Conservation (phyloP, 2,329 filamentous ascomycete species). For the Proliferodiscus dingleyae region DNA sequence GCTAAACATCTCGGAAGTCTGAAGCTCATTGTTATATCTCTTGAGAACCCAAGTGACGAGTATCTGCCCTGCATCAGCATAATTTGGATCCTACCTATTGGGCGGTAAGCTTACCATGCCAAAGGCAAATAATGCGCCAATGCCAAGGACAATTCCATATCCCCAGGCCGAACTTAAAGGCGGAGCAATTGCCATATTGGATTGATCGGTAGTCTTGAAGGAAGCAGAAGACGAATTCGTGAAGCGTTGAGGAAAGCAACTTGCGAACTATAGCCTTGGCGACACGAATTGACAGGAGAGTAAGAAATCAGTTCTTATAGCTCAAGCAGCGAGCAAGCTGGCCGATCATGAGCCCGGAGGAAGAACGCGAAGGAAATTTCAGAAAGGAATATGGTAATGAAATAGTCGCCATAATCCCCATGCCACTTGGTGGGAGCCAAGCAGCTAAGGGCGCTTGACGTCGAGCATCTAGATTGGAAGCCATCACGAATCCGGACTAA, state of each 20-base stretch:
- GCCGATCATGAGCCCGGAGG: too few relatives aligned
- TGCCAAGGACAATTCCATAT: slow-evolving; percentile 57
- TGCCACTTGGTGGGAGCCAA: too few relatives aligned
- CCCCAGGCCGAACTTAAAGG: slow-evolving; percentile 43
- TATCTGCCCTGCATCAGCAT: slow-evolving; percentile 23
- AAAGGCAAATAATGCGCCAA: slow-evolving; percentile 58
- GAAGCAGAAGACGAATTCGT: background rate
- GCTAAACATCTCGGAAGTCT: slow-evolving; percentile 90
- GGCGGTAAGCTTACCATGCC: slow-evolving; percentile 58
- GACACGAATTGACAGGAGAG: too few relatives aligned
- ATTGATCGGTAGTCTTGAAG: background rate
- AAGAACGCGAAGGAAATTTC: too few relatives aligned
- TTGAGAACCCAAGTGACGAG: slow-evolving; percentile 33
- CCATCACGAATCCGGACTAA: background rate
- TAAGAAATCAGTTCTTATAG: too few relatives aligned
- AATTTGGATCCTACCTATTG: too few relatives aligned
- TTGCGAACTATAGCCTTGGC: background rate
- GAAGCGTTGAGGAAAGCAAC: background rate
- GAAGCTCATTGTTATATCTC: slow-evolving; percentile 67
- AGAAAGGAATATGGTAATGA: too few relatives aligned
- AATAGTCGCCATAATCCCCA: too few relatives aligned
- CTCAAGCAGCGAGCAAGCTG: too few relatives aligned
- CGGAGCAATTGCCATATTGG: slow-evolving; percentile 29
- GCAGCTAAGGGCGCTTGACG: too few relatives aligned
- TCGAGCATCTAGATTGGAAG: background rate